Base-by-base conservation (phyloP, 1,284 basidiomycete genomes). In the Rugosomyces carneus region DNA sequence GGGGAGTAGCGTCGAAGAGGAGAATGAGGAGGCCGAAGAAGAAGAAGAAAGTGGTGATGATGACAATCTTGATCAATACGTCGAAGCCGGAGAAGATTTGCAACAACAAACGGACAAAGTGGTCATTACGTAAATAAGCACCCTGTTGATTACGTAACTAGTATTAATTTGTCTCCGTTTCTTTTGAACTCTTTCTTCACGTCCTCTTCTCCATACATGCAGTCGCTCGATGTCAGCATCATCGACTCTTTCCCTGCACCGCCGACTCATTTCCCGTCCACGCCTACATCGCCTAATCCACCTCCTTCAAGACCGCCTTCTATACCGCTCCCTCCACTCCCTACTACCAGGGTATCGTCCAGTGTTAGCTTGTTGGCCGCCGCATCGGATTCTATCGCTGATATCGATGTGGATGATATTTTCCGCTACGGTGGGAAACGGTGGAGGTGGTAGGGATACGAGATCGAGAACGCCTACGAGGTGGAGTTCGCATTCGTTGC, bases 1-100 rank as follows among this genome's bases (percentile, higher is more conserved):
- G 1, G 78, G 86, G 47, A 81, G 83, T 7, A 81, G 82, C 27
- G 80, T 79, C 2, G 76, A 72, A 31, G 78, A 80, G 19, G 43
- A 44, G 13, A 21, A 36, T 4, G 43, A 39, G 34, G 78, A 81
- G 7, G 65, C 64, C 44, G 78, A 80, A 36, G 80, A 81, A 5
- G 82, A 88, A 45, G 78, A 80, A n/a, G n/a, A n/a, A n/a, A n/a
- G n/a, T n/a, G n/a, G n/a, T n/a, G n/a, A n/a, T n/a, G n/a, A n/a
- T n/a, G n/a, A n/a, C n/a, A n/a, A n/a, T n/a, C n/a, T n/a, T n/a
- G n/a, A n/a, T n/a, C n/a, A n/a, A 3, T 82, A 84, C 29, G 79
- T 80, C 6, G 76, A 75, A 24, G 78, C 80, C 29, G 76, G 78
- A n/a, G 68, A 63, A 13, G 70, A 67, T 16, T 58, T 65, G 11